Percentiles rank a stretch among this genome's conserved stretches.
These are phyloP conservation scores for Candida glaebosa DNA, from an alignment of 805 yeast species.

Conservation along the genomic window DNA sequence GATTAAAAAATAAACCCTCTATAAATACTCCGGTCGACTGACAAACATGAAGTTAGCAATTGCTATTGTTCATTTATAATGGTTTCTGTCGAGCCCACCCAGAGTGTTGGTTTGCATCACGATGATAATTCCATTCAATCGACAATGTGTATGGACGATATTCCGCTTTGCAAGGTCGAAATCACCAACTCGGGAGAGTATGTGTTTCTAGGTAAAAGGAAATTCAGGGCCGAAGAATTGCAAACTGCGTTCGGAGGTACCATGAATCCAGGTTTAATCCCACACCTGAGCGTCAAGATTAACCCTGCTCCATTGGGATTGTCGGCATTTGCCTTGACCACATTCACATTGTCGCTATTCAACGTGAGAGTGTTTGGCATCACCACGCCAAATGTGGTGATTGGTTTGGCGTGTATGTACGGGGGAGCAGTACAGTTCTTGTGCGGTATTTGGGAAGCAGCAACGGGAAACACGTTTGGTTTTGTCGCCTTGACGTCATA, in stretches of 20 bases:
- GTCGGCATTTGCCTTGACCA: constrained; percentile 58
- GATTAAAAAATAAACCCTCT: no score
- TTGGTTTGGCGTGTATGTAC: constrained; percentile 57
- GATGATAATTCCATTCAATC: background rate
- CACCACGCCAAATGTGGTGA: constrained; percentile 48
- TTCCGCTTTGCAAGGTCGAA: background rate
- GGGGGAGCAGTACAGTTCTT: constrained; percentile 60
- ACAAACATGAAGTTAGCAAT: background rate
- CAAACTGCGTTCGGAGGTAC: constrained; percentile 38
- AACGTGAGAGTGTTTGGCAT: constrained; percentile 56
- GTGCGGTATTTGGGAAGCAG: constrained; percentile 67
- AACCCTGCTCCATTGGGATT: constrained; percentile 68
- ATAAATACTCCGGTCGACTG: no score
- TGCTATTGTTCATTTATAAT: background rate
- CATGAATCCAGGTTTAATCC: constrained; percentile 29
- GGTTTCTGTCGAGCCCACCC: background rate
- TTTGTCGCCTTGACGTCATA: constrained; percentile 59
- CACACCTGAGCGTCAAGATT: constrained; percentile 50
- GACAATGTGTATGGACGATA: background rate
- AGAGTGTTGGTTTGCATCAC: background rate
- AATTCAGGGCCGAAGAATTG: constrained; percentile 30
- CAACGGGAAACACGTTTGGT: constrained; percentile 64
- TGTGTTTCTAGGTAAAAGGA: constrained; percentile 26
- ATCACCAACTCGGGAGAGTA: constrained; percentile 28
- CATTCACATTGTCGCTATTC: constrained; percentile 55